Base-by-base conservation (phyloP, 2,329 filamentous ascomycete genomes). In the Fusarium odoratissimum region DNA sequence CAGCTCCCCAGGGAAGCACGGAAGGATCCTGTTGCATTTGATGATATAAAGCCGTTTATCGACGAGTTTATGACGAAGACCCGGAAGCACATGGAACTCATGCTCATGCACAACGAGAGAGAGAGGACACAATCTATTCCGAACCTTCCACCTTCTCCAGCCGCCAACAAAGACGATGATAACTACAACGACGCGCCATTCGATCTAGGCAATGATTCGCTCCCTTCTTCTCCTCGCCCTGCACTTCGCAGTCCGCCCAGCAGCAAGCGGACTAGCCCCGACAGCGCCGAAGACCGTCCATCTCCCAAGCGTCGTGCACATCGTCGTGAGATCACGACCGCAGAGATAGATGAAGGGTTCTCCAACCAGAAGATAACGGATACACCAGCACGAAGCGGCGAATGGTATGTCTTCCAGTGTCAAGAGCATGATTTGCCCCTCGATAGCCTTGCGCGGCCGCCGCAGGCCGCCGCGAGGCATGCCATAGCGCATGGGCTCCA, bases 211-310 rank as follows among this genome's bases (percentile, higher is more conserved):
- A 38, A 21, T 21, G 8, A 13, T 33, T 33, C 11, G 33, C 8
- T n/a, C 16, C 6, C 16, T 23, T 2, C 4, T 4, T 7, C 25
- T n/a, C 31, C 28, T 13, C 6, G 6, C 2, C 10, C 5, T 17
- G 4, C 8, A 1, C 6, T n/a, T 5, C 5, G 3, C 1, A 23
- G 13, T 3, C 10, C 14, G 23, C 4, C 7, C 5, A 10, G 19
- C 5, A 33, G 28, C 16, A 54, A 41, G 6, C 17, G 11, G 12
- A 2, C n/a, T 14, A 11, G 7, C 2, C 35, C 13, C 0, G n/a
- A 41, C 12, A 21, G 5, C 5, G 8, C 10, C 12, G 31, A 33
- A n/a, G 28, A 1, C 5, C 14, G 8, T 4, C 17, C 33, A 6
- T 38, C 3, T 16, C 10, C 42, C 6, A 23, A 37, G 5, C 31